Conservation (phyloP, 257 asterid species). For the Solanum pinnatisectum region DNA sequence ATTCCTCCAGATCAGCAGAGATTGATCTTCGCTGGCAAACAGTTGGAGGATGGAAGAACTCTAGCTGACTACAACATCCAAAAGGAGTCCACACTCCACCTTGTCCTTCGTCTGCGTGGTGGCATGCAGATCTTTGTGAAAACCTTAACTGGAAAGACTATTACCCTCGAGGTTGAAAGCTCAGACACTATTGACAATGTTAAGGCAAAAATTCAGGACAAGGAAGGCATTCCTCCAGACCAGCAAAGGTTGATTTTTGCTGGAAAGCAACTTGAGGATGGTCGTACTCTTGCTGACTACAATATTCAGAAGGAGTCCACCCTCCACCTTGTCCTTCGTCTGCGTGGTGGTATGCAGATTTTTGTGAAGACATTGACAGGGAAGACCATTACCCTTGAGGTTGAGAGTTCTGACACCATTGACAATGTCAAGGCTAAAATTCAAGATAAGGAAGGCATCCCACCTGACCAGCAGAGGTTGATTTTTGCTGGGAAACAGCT, state of each 20-base stretch:
- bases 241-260: constrained; percentile 12
- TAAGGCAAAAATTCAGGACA: constrained; percentile 3
- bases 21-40: constrained; percentile 8
- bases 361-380: constrained; percentile 6
- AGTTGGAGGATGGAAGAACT: constrained; percentile 10
- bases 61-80: constrained; percentile 11
- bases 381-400: constrained; percentile 5
- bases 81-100: not conserved
- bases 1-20: constrained; percentile 13
- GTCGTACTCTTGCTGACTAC: constrained; percentile 8
- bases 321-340: not conserved
- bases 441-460: constrained; percentile 10
- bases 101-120: not conserved
- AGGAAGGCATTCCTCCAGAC: constrained; percentile 12
- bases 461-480: constrained; percentile 10
- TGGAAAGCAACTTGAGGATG: constrained; percentile 13
- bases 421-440: constrained; percentile 11
- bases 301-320: constrained; percentile 10
- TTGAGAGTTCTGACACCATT: constrained; percentile 10
- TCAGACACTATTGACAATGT: constrained; percentile 6
- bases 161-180: constrained; percentile 5
- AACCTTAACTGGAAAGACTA: constrained; percentile 9
- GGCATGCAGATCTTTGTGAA: constrained; percentile 14
- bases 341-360: constrained; percentile 12
- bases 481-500: constrained; percentile 16